Percentiles rank a stretch among this genome's conserved stretches.
These are phyloP conservation scores for Aspergillus persii DNA, from an alignment of 2,329 filamentous ascomycete genomes.

Conservation along the genomic window DNA sequence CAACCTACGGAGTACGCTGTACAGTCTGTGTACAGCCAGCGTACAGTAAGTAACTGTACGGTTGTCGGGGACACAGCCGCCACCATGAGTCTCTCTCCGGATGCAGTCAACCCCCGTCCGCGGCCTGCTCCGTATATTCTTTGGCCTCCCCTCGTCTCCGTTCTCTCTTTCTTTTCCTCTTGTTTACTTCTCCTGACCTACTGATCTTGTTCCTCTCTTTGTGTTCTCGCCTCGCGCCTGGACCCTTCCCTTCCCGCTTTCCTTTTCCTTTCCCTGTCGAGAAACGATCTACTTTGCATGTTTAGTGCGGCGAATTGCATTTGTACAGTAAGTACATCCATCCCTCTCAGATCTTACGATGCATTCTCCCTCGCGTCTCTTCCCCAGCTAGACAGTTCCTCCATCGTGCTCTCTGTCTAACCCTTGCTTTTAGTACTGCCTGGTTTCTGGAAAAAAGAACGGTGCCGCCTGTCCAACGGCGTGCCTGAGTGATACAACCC, in stretches of 20 bases:
- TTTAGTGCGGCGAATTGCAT: neutral
- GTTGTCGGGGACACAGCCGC: slow-evolving; percentile 24
- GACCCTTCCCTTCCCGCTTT: neutral
- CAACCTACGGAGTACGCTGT: neutral
- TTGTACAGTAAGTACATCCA: slow-evolving; percentile 6
- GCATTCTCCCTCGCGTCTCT: neutral
- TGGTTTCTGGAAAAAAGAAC: neutral
- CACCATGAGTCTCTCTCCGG: slow-evolving; percentile 8
- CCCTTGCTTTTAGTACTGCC: neutral
- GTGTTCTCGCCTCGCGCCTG: slow-evolving; percentile 4
- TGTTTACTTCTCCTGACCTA: slow-evolving; percentile 3
- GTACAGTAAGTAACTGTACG: neutral
- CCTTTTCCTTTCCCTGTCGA: slow-evolving; percentile 5
- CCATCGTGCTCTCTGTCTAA: neutral
- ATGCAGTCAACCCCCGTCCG: slow-evolving; percentile 5
- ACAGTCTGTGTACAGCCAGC: no score
- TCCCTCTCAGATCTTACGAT: neutral
- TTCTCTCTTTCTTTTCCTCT: slow-evolving; percentile 2
- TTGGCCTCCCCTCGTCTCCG: neutral
- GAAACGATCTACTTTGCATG: neutral
- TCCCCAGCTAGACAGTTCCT: neutral
- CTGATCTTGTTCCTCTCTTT: neutral
- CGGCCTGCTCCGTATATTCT: neutral
- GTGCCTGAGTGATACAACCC: slow-evolving; percentile 1
- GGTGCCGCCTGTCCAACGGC: neutral